Conservation (phyloP, 1,284 basidiomycete species). For the Schizophyllum commune region DNA sequence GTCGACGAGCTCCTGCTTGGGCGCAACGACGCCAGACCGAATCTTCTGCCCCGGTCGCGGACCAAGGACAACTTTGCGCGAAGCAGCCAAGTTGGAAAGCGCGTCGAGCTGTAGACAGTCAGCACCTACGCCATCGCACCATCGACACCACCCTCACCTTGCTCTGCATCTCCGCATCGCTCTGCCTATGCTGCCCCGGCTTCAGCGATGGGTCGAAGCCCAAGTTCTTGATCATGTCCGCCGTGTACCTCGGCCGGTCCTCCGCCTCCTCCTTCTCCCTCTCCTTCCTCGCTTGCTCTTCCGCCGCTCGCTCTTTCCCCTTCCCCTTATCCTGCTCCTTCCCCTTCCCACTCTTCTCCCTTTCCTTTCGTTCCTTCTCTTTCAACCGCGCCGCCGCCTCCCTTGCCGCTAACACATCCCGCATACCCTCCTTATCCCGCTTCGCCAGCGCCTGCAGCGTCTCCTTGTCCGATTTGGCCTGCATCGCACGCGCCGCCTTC, state of each 20-base stretch:
- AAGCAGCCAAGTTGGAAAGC: constrained; percentile 38
- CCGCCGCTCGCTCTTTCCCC: constrained; percentile 22
- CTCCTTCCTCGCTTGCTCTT: constrained; percentile 16
- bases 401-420: constrained; percentile 47
- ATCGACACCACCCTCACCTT: constrained; percentile 38
- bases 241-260: constrained; percentile 42
- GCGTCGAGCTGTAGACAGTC: constrained; percentile 36
- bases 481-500: constrained; percentile 56
- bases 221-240: constrained; percentile 53
- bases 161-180: constrained; percentile 36
- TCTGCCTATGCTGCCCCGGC: constrained; percentile 33
- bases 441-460: constrained; percentile 52
- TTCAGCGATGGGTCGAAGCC: constrained; percentile 68
- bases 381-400: constrained; percentile 27
- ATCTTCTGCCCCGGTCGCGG: constrained; percentile 47
- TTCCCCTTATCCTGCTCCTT: constrained; percentile 16
- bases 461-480: constrained; percentile 50
- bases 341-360: constrained; percentile 12
- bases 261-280: constrained; percentile 16
- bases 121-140: constrained; percentile 1
- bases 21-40: constrained; percentile 40
- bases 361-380: constrained; percentile 15
- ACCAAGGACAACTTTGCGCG: constrained; percentile 43
- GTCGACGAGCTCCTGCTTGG: constrained; percentile 7
- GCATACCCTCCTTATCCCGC: constrained; percentile 57